Conservation (phyloP, 495 filamentous ascomycete genomes). For the Penicillium daleae region DNA sequence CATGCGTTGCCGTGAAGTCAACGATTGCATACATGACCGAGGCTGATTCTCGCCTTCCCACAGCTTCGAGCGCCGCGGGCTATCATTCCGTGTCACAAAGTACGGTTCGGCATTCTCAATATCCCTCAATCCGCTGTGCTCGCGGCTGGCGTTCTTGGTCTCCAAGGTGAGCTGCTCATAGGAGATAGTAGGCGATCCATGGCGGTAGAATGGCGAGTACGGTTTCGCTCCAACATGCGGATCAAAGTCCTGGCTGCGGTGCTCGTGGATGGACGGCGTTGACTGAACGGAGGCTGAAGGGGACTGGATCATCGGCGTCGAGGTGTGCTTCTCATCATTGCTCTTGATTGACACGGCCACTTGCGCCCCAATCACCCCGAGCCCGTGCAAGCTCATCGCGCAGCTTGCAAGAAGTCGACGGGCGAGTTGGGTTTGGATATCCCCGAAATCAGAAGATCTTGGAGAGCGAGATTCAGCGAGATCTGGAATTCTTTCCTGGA, state of each 20-base stretch:
- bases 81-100: slow-evolving; percentile 19
- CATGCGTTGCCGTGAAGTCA: slow-evolving; percentile 56
- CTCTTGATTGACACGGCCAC: slow-evolving; percentile 35
- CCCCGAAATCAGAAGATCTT: neutral
- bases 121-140: slow-evolving; percentile 29
- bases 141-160: slow-evolving; percentile 35
- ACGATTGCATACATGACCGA: slow-evolving; percentile 37
- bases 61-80: slow-evolving; percentile 42
- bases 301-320: slow-evolving; percentile 19
- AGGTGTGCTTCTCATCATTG: slow-evolving; percentile 26
- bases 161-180: slow-evolving; percentile 47
- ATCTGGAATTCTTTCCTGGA: slow-evolving; percentile 8
- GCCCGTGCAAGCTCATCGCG: slow-evolving; percentile 36
- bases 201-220: slow-evolving; percentile 63
- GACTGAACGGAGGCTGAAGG: slow-evolving; percentile 26
- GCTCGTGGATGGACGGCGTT: slow-evolving; percentile 21
- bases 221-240: slow-evolving; percentile 51
- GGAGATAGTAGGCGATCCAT: slow-evolving; percentile 53
- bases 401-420: neutral
- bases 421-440: neutral
- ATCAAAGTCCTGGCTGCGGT: slow-evolving; percentile 40
- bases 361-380: slow-evolving; percentile 39
- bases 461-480: slow-evolving; percentile 12
- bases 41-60: slow-evolving; percentile 43
- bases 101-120: slow-evolving; percentile 36